phyloP scores from a whole-genome alignment of 768 basidiomycete species.

The Daedaleopsis nitida region DNA sequence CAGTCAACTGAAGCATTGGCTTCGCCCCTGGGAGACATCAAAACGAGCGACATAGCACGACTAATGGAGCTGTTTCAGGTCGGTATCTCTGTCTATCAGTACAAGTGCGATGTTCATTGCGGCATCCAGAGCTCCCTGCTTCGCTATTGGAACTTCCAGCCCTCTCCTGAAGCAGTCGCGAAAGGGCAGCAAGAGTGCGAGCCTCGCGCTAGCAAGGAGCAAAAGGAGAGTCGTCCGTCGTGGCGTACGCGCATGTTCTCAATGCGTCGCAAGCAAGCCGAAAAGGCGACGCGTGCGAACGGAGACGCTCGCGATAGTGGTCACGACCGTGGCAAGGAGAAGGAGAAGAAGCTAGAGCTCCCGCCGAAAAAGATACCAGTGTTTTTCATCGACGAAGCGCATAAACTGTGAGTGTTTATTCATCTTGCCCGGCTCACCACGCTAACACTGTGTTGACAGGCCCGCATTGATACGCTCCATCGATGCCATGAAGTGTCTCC shows the following conservation, averaged over 20 bases:
- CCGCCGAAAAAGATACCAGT: constrained; percentile 72
- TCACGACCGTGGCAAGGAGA: constrained; percentile 35
- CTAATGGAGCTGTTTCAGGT: constrained; percentile 87
- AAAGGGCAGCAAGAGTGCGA: constrained; percentile 14
- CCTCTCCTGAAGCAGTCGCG: constrained; percentile 23
- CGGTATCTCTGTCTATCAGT: background rate
- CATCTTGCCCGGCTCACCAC: background rate
- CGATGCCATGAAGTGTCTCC: constrained; percentile 80
- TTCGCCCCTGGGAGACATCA: constrained; percentile 42
- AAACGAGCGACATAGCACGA: constrained; percentile 78
- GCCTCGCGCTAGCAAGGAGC: constrained; percentile 5
- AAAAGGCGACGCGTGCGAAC: constrained; percentile 13
- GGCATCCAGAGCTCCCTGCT: constrained; percentile 61
- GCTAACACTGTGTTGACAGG: constrained; percentile 34
- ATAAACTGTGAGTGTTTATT: constrained; percentile 60
- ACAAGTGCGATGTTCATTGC: background rate
- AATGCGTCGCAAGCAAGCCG: constrained; percentile 14
- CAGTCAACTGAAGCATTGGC: constrained; percentile 31
- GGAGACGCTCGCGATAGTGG: constrained; percentile 3
- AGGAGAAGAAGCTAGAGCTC: constrained; percentile 35
- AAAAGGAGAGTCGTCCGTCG: constrained; percentile 11
- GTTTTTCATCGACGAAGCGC: constrained; percentile 85
- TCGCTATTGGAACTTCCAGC: constrained; percentile 72
- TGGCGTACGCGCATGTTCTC: constrained; percentile 26
- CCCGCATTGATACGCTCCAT: constrained; percentile 75